phyloP scores from a whole-genome alignment of 1,284 basidiomycete genomes.

The Takashimella koratensis region DNA sequence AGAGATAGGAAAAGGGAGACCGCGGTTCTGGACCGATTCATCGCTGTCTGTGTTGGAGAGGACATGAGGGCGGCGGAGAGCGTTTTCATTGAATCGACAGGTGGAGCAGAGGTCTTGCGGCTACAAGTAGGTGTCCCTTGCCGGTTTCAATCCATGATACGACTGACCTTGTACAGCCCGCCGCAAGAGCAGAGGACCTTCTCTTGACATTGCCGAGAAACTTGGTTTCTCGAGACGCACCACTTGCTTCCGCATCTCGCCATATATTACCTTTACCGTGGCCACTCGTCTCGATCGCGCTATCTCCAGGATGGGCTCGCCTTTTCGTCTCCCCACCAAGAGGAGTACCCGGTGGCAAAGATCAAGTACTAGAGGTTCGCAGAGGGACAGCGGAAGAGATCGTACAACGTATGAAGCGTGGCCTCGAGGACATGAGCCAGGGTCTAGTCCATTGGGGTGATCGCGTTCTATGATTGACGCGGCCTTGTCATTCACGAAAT shows the following conservation, averaged over 20 bases:
- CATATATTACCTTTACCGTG: conserved; percentile 28
- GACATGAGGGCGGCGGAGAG: conserved; percentile 35
- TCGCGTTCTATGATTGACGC: not conserved
- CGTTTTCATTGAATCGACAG: conserved; percentile 30
- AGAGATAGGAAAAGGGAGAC: conserved; percentile 23
- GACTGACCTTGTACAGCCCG: conserved; percentile 22
- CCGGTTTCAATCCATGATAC: not conserved
- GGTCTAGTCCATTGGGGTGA: not conserved
- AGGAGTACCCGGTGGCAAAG: not conserved
- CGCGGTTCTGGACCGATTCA: conserved; percentile 41
- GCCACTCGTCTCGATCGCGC: conserved; percentile 22
- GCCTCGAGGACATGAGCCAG: not conserved
- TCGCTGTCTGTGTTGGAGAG: conserved; percentile 37
- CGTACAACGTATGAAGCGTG: not conserved
- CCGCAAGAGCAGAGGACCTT: conserved; percentile 40
- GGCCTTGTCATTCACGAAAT: not conserved
- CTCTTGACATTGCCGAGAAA: conserved; percentile 22
- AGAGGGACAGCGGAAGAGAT: not conserved
- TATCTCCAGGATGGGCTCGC: conserved; percentile 36
- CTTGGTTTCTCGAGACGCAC: conserved; percentile 12
- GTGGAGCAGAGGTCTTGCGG: conserved; percentile 24
- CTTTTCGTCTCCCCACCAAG: conserved; percentile 16
- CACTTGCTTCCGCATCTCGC: not conserved
- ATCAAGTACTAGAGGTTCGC: not conserved
- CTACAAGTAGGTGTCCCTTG: conserved; percentile 27